These are phyloP conservation scores for Colletotrichum sp. DNA, from an alignment of 2,329 filamentous ascomycete genomes.

Conservation along the genomic window DNA sequence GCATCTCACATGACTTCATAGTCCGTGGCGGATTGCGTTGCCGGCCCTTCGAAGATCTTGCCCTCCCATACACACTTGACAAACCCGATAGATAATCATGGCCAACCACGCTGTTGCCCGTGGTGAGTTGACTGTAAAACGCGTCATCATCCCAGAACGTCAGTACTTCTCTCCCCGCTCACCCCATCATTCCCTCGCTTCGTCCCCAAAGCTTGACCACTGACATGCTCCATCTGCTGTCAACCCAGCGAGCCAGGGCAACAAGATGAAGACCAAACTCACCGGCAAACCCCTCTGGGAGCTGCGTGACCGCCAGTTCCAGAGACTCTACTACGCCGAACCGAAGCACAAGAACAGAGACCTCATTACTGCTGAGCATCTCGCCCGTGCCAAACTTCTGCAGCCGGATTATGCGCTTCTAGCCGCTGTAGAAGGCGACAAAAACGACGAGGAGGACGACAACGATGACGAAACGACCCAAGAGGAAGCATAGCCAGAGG, in stretches of 20 bases:
- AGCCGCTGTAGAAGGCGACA: not conserved
- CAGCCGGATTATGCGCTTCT: not conserved
- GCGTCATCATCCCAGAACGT: not conserved
- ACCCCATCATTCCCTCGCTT: not conserved
- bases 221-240: not conserved
- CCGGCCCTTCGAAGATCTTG: not conserved
- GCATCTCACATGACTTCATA: not conserved
- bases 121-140: not conserved
- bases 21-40: not conserved
- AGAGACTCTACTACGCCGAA: not conserved
- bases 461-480: not conserved
- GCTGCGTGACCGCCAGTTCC: not conserved
- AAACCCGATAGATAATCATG: not conserved
- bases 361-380: not conserved
- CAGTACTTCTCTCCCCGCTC: not conserved
- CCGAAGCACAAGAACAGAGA: not conserved
- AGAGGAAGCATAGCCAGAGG: not conserved
- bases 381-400: not conserved
- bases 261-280: not conserved
- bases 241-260: not conserved
- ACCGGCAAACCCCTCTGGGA: not conserved
- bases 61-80: not conserved
- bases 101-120: not conserved
- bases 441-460: not conserved
- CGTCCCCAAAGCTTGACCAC: not conserved